phyloP scores from a whole-genome alignment of 805 yeast species.

The Starmerella riodocensis region DNA sequence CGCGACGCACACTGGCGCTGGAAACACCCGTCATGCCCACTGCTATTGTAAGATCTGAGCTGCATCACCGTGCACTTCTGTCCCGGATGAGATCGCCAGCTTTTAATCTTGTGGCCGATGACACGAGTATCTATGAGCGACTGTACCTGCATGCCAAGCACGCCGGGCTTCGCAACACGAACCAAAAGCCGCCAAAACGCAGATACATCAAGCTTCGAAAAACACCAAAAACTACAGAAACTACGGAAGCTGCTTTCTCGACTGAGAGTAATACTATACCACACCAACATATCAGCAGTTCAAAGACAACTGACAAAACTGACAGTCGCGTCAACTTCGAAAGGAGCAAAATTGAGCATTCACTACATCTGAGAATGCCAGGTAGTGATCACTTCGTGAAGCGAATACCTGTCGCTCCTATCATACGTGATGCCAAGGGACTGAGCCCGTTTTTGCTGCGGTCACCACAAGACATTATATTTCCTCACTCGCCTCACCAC shows the following conservation, averaged over 20 bases:
- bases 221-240: neutral
- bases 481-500: conserved; percentile 3
- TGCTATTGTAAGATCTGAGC: conserved; percentile 45
- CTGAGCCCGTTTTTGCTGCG: neutral
- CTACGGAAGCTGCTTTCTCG: too few relatives aligned
- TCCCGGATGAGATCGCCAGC: conserved; percentile 3
- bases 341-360: too few relatives aligned
- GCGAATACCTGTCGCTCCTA: neutral
- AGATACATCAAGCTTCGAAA: conserved; percentile 23
- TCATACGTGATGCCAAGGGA: conserved; percentile 2
- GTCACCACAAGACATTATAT: neutral
- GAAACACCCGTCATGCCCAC: conserved; percentile 46
- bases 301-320: too few relatives aligned
- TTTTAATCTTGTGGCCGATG: conserved; percentile 4
- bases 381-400: neutral
- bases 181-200: conserved; percentile 22
- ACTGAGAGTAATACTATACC: too few relatives aligned
- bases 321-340: too few relatives aligned
- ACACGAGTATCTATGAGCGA: conserved; percentile 17
- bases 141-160: conserved; percentile 18
- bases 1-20: conserved; percentile 71
- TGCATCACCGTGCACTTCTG: conserved; percentile 22
- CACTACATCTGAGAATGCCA: too few relatives aligned
- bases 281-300: too few relatives aligned
- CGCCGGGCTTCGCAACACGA: conserved; percentile 8